These are phyloP conservation scores for Agrocybe praecox DNA, from an alignment of 768 basidiomycete species.

Conservation along the genomic window DNA sequence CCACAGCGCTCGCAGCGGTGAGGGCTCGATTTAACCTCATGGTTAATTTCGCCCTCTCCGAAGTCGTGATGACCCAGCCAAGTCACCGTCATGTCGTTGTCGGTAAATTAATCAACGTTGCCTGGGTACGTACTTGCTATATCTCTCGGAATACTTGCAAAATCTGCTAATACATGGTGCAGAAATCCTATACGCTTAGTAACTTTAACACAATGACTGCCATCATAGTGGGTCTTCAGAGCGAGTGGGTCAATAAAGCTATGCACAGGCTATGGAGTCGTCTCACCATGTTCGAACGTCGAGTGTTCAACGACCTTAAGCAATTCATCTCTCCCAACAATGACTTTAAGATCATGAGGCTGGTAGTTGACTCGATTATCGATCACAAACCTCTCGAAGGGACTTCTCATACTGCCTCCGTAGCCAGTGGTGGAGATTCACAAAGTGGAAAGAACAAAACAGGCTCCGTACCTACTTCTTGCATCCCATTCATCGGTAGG, in stretches of 20 bases:
- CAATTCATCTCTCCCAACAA: slow-evolving; percentile 61
- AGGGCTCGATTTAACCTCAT: slow-evolving; percentile 86
- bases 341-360: slow-evolving; percentile 77
- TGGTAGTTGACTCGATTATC: slow-evolving; percentile 61
- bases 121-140: slow-evolving; percentile 60
- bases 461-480: slow-evolving; percentile 49
- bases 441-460: slow-evolving; percentile 38
- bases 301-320: slow-evolving; percentile 74
- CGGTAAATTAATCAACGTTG: slow-evolving; percentile 82
- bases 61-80: slow-evolving; percentile 77
- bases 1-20: slow-evolving; percentile 71
- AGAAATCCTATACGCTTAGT: slow-evolving; percentile 82
- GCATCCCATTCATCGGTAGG: slow-evolving; percentile 83
- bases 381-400: slow-evolving; percentile 65
- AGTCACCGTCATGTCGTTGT: slow-evolving; percentile 66
- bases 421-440: slow-evolving; percentile 48
- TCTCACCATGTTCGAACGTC: slow-evolving; percentile 68
- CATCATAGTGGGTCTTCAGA: slow-evolving; percentile 75
- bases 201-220: slow-evolving; percentile 83
- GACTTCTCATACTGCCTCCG: slow-evolving; percentile 54
- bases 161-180: slow-evolving; percentile 4
- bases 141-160: not conserved
- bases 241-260: slow-evolving; percentile 65
- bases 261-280: slow-evolving; percentile 71
- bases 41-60: slow-evolving; percentile 78